Evolutionary conservation across 148 eudicot genomes (phyloP), one percentile per base, ranked within the genome.

Genomic region (Rhododendron molle): DNA sequence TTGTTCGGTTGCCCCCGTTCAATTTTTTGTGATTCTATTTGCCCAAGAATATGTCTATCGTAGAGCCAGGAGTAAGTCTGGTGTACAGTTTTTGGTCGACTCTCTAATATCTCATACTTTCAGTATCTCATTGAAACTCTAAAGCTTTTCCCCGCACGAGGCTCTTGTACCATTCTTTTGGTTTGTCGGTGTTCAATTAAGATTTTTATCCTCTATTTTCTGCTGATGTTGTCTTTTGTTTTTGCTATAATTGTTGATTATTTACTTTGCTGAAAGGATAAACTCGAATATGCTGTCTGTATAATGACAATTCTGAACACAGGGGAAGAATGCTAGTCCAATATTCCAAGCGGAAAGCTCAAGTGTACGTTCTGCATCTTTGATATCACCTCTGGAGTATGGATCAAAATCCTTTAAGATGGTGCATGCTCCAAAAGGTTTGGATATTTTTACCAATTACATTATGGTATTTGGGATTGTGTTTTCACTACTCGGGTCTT

Each of bases 271-370:
- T 15, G 23, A 69, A 83, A 26, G 32, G 15, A 83, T 44, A 0
- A 43, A n/a, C 46, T 50, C 8, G 16, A 30, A 32, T 18, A 1
- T n/a, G 6, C 14, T 69, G 18, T 58, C 8, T 67, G 3, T 65
- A 36, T 69, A 5, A 8, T 9, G 9, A 54, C 21, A 40, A 54
- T 82, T 72, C 7, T 69, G 23, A 85, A n/a, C 8, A 32, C 93
- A 92, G 93, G 88, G 79, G 86, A 92, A 87, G 83, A 92, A 88
- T 43, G 60, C 88, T 47, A 81, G 84, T 82, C 84, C 89, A 60
- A 80, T 65, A 84, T 38, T 83, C 56, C 71, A 83, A 82, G 87
- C 79, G 69, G 92, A 56, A 85, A 36, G 86, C 78, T 78, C 85
- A 84, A 87, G 73, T 82, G 81, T 78, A 46, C 60, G 52, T 84